Percentiles rank a stretch among this genome's conserved stretches.
These are phyloP conservation scores for Candida mattraensis DNA, from an alignment of 805 yeast genomes.

Conservation along the genomic window DNA sequence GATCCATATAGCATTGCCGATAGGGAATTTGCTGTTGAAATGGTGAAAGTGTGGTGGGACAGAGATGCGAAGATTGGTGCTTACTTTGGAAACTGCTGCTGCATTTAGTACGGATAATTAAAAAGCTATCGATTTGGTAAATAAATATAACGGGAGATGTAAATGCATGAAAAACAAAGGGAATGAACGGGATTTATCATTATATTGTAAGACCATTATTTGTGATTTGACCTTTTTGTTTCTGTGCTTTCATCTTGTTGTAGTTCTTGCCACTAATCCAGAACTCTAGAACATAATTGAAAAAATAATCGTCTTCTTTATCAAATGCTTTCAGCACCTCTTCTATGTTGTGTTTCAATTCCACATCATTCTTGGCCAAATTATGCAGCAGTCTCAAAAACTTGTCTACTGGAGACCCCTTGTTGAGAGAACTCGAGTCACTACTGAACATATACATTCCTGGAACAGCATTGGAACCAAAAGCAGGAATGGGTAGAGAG, in stretches of 20 bases:
- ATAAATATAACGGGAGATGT: background rate
- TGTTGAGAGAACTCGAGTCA: conserved; percentile 10
- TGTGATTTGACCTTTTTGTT: conserved; percentile 17
- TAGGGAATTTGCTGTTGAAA: conserved; percentile 41
- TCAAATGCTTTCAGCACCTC: conserved; percentile 30
- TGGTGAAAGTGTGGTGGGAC: conserved; percentile 50
- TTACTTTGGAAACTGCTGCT: conserved; percentile 35
- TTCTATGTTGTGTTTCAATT: conserved; percentile 29
- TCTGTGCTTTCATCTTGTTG: conserved; percentile 28
- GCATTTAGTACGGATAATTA: conserved; percentile 19
- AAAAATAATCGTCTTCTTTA: conserved; percentile 34
- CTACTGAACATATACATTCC: conserved; percentile 19
- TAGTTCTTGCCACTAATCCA: conserved; percentile 35
- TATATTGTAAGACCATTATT: no score
- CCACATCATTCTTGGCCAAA: conserved; percentile 35
- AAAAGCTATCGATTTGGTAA: background rate
- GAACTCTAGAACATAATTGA: conserved; percentile 34
- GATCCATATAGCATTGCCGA: conserved; percentile 53
- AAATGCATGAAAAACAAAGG: background rate
- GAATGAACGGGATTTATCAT: background rate
- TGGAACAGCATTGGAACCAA: conserved; percentile 15
- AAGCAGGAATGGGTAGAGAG: conserved; percentile 3
- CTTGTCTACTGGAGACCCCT: conserved; percentile 28
- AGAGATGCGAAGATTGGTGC: conserved; percentile 42
- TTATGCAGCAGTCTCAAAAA: conserved; percentile 27